Conservation (phyloP, 1,139 yeast species). For the Kodamaea plutei region DNA sequence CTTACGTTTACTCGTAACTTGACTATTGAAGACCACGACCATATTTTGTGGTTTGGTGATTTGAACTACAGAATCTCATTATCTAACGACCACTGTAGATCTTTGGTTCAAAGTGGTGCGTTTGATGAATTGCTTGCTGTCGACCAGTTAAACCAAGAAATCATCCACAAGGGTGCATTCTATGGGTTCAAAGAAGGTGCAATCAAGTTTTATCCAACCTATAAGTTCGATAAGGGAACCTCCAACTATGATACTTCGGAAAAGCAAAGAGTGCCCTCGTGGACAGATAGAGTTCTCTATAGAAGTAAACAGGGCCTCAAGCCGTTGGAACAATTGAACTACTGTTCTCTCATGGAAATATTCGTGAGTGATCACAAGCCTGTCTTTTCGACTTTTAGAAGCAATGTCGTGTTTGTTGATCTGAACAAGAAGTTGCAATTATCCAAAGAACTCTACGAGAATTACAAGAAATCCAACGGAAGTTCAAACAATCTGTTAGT, state of each 20-base stretch:
- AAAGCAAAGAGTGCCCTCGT: conserved; percentile 88
- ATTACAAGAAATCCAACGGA: conserved; percentile 30
- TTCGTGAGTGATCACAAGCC: conserved; percentile 87
- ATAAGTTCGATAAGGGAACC: conserved; percentile 89
- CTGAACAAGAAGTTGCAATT: conserved; percentile 26
- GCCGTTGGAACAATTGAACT: conserved; percentile 52
- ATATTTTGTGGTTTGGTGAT: conserved; percentile 92
- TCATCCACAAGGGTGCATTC: conserved; percentile 72
- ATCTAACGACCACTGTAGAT: conserved; percentile 72
- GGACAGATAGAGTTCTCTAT: conserved; percentile 89
- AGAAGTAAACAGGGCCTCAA: conserved; percentile 32
- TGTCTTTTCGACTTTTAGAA: conserved; percentile 69
- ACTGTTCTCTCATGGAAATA: conserved; percentile 54
- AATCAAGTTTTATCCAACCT: conserved; percentile 75
- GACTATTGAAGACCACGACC: conserved; percentile 75
- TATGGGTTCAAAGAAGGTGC: conserved; percentile 80
- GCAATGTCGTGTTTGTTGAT: conserved; percentile 64
- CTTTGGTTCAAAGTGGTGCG: conserved; percentile 42
- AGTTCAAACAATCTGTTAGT: conserved; percentile 5
- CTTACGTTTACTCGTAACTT: conserved; percentile 70
- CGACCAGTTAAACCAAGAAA: conserved; percentile 83
- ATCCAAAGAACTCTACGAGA: conserved; percentile 28
- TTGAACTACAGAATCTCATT: conserved; percentile 81
- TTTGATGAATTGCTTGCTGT: conserved; percentile 55
- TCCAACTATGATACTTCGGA: conserved; percentile 83